These are phyloP conservation scores for Mortierella polycephala DNA, from an alignment of 371 early-diverging fungal species.

Conservation along the genomic window DNA sequence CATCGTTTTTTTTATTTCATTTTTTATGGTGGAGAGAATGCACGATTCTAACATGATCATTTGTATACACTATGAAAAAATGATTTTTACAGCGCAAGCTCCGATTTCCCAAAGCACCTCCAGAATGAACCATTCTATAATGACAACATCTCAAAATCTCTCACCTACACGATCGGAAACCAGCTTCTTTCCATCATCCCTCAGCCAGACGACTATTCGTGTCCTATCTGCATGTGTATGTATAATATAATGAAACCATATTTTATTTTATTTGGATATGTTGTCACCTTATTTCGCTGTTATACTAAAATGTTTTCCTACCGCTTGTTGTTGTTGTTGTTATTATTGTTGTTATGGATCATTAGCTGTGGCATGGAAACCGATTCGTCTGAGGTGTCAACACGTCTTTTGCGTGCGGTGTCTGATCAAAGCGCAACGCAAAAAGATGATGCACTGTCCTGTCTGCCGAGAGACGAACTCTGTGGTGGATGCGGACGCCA, in stretches of 20 bases:
- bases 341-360: no score
- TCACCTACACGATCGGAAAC: constrained; percentile 49
- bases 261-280: not conserved
- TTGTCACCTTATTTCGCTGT: not conserved
- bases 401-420: constrained; percentile 84
- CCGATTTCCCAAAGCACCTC: constrained; percentile 60
- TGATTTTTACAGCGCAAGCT: constrained; percentile 54
- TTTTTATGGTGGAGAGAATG: constrained; percentile 2
- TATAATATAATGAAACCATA: not conserved
- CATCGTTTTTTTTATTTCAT: constrained; percentile 4
- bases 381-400: constrained; percentile 74
- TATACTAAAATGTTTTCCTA: not conserved
- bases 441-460: constrained; percentile 74
- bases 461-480: constrained; percentile 73
- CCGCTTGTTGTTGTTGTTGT: not conserved
- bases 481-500: constrained; percentile 64
- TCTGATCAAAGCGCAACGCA: constrained; percentile 75
- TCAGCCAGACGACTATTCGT: constrained; percentile 79
- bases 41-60: not conserved
- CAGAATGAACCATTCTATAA: constrained; percentile 52
- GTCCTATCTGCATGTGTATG: constrained; percentile 70
- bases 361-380: constrained; percentile 73
- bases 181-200: constrained; percentile 68
- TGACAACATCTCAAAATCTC: constrained; percentile 52
- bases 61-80: not conserved